Evolutionary conservation across 2,329 filamentous ascomycete genomes (phyloP).

Genomic region (Xylaria hypoxylon): DNA sequence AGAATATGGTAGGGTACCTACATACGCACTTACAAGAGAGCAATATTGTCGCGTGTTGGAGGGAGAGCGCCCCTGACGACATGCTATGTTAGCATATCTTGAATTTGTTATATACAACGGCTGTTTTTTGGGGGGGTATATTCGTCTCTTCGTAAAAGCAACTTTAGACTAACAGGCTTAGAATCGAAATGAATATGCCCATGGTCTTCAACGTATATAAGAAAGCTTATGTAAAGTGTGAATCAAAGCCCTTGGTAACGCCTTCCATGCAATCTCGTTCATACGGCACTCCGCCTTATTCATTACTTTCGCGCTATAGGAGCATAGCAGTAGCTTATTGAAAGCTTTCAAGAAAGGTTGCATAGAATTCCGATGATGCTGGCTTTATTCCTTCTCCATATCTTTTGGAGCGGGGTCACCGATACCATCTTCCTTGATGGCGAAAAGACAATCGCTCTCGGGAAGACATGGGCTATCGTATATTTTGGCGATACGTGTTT

Average conservation of each 20-base stretch:
- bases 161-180: neutral
- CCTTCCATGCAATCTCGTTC: conserved; percentile 36
- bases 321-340: neutral
- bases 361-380: neutral
- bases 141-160: neutral
- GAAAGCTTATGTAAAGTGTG: conserved; percentile 23
- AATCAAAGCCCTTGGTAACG: conserved; percentile 35
- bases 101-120: too few relatives aligned
- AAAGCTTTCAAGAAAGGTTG: conserved; percentile 9
- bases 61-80: neutral
- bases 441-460: conserved; percentile 95
- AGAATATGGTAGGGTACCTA: neutral
- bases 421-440: conserved; percentile 97
- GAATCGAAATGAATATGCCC: conserved; percentile 13
- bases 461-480: conserved; percentile 98
- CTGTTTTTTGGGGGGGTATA: too few relatives aligned
- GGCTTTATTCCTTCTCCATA: conserved; percentile 74
- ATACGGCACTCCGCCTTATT: conserved; percentile 30
- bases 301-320: conserved; percentile 21
- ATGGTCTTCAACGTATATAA: conserved; percentile 7
- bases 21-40: neutral
- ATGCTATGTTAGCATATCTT: neutral
- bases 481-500: conserved; percentile 98
- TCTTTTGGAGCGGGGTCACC: conserved; percentile 97
- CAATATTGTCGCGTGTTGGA: neutral